Evolutionary conservation across 345 rosid genomes (phyloP).

Genomic region (Zanthoxylum bungeanum): DNA sequence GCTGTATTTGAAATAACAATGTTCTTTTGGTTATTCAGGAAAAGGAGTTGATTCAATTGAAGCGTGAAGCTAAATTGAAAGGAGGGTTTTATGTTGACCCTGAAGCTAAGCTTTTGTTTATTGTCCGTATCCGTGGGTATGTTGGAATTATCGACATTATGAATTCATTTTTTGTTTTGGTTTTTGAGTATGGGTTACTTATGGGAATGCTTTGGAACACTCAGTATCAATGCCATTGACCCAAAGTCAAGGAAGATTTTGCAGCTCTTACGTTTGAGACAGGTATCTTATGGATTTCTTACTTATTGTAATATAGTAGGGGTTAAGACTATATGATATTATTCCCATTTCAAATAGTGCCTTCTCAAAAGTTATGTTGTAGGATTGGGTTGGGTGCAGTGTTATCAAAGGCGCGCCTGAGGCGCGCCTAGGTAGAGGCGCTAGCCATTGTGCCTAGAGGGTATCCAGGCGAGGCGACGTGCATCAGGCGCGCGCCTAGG

Average conservation of each 20-base stretch:
- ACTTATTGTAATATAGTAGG: not conserved
- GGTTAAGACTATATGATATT: not conserved
- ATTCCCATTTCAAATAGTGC: not conserved
- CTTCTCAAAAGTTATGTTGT: not conserved
- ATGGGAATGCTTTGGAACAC: not conserved
- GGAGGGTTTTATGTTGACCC: constrained; percentile 78
- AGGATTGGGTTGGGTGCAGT: no score
- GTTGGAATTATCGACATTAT: not conserved
- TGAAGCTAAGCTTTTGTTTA: constrained; percentile 65
- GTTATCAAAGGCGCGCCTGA: no score
- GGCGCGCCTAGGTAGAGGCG: no score
- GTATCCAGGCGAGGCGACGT: no score
- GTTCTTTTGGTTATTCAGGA: constrained; percentile 30
- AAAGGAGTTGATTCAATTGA: constrained; percentile 46
- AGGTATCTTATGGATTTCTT: constrained; percentile 35
- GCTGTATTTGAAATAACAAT: not conserved
- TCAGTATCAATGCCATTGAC: constrained; percentile 84
- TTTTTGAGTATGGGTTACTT: not conserved
- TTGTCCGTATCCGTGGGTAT: constrained; percentile 66
- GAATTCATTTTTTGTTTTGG: not conserved
- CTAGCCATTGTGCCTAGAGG: no score
- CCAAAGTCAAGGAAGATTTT: constrained; percentile 62
- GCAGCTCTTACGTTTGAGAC: constrained; percentile 81
- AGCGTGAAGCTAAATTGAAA: constrained; percentile 68
- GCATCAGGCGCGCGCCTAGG: no score